Conservation (phyloP, 1,139 yeast species). For the Protomyces pachydermus region DNA sequence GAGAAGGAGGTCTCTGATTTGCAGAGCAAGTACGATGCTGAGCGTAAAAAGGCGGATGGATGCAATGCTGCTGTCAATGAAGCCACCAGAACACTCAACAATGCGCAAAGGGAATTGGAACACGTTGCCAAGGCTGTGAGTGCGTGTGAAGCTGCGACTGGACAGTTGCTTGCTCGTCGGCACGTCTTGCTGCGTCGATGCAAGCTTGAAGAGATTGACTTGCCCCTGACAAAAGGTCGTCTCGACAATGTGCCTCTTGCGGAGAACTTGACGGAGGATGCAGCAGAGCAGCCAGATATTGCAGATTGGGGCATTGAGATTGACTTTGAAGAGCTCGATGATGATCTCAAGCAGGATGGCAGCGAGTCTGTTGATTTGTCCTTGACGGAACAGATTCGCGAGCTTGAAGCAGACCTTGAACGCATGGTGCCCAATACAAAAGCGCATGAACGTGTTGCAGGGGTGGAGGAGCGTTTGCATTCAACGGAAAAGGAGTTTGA, state of each 20-base stretch:
- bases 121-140: slow-evolving; percentile 40
- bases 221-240: slow-evolving; percentile 62
- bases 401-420: slow-evolving; percentile 55
- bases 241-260: slow-evolving; percentile 49
- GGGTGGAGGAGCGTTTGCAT: slow-evolving; percentile 58
- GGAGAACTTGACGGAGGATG: slow-evolving; percentile 31
- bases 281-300: slow-evolving; percentile 15
- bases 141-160: slow-evolving; percentile 51
- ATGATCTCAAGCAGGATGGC: slow-evolving; percentile 42
- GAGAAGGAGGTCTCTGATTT: not conserved
- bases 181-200: slow-evolving; percentile 63
- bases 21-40: not conserved
- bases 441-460: slow-evolving; percentile 70
- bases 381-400: slow-evolving; percentile 48
- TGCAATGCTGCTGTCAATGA: slow-evolving; percentile 25
- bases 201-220: slow-evolving; percentile 61
- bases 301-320: slow-evolving; percentile 50
- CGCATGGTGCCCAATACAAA: slow-evolving; percentile 71
- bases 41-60: slow-evolving; percentile 1
- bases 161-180: slow-evolving; percentile 55
- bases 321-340: slow-evolving; percentile 53
- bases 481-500: slow-evolving; percentile 64
- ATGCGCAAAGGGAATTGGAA: slow-evolving; percentile 21
- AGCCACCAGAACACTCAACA: slow-evolving; percentile 1
- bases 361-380: slow-evolving; percentile 41